Evolutionary conservation across 352 stramenopile species (phyloP).

Genomic region (Globisporangium lucens): DNA sequence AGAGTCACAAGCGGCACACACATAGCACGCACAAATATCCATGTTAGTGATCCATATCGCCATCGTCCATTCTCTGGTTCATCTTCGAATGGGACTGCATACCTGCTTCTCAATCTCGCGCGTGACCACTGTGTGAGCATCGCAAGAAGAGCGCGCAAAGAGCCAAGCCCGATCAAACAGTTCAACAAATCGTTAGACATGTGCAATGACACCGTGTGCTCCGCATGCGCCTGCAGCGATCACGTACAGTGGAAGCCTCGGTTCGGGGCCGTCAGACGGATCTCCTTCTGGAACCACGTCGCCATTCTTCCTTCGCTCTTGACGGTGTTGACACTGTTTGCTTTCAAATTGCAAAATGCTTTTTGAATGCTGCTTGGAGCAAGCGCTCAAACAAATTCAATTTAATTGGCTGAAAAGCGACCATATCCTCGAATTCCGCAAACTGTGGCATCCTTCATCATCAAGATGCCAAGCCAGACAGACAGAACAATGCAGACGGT

Average conservation of each 20-base stretch:
- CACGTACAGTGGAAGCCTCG: slow-evolving; percentile 77
- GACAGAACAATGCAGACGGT: background rate
- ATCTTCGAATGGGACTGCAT: background rate
- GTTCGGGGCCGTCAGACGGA: slow-evolving; percentile 70
- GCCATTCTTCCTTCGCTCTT: slow-evolving; percentile 27
- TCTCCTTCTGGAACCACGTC: slow-evolving; percentile 88
- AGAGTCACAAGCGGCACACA: background rate
- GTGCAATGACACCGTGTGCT: background rate
- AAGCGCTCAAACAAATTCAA: background rate
- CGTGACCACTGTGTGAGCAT: slow-evolving; percentile 67
- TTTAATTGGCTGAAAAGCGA: slow-evolving; percentile 10
- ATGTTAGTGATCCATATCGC: too few species aligned
- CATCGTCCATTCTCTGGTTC: too few species aligned
- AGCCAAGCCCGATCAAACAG: background rate
- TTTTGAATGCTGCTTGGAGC: slow-evolving; percentile 4
- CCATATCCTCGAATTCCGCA: background rate
- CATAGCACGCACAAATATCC: background rate
- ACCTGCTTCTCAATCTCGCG: slow-evolving; percentile 82
- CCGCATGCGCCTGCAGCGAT: background rate
- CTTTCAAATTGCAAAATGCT: slow-evolving; percentile 11
- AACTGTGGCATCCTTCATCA: background rate
- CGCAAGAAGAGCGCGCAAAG: background rate
- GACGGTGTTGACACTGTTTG: background rate
- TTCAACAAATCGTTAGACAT: background rate
- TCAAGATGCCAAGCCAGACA: background rate